Evolutionary conservation across 345 rosid species (phyloP).

Genomic region (Moringa oleifera): DNA sequence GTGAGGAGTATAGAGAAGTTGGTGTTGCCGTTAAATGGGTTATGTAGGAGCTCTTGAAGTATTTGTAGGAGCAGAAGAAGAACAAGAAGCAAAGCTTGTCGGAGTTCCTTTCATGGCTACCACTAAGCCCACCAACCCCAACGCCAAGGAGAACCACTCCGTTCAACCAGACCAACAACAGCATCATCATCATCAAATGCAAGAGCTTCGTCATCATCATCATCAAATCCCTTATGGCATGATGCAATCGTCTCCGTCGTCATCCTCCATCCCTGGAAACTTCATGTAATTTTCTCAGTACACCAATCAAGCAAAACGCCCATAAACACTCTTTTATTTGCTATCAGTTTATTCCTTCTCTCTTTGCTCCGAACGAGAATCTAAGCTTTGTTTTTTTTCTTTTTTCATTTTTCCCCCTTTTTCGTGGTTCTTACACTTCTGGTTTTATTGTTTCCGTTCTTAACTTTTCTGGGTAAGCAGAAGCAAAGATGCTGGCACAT

Average conservation of each 20-base stretch:
- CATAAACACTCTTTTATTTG: not conserved
- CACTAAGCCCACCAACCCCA: constrained; percentile 14
- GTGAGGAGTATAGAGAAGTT: constrained; percentile 22
- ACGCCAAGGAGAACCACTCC: constrained; percentile 25
- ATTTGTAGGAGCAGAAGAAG: constrained; percentile 1
- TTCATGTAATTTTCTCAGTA: constrained; percentile 42
- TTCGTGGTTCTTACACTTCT: not conserved
- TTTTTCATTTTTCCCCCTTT: no score
- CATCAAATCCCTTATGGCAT: constrained; percentile 45
- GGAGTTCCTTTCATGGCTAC: constrained; percentile 38
- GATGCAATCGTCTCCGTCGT: constrained; percentile 38
- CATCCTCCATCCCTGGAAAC: constrained; percentile 47
- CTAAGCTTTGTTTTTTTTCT: no score
- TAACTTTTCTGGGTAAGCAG: constrained; percentile 13
- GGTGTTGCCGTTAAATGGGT: constrained; percentile 39
- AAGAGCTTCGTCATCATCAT: constrained; percentile 33
- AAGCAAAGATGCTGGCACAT: constrained; percentile 38
- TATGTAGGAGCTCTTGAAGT: constrained; percentile 20
- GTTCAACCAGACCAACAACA: constrained; percentile 30
- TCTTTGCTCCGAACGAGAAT: no score
- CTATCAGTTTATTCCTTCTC: not conserved
- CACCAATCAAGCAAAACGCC: constrained; percentile 9
- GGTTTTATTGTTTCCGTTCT: not conserved
- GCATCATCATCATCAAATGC: constrained; percentile 23
- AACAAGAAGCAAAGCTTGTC: constrained; percentile 7